Evolutionary conservation across 768 basidiomycete species (phyloP), one percentile per base, ranked within the genome.

Genomic region (Solioccasus polychromus): DNA sequence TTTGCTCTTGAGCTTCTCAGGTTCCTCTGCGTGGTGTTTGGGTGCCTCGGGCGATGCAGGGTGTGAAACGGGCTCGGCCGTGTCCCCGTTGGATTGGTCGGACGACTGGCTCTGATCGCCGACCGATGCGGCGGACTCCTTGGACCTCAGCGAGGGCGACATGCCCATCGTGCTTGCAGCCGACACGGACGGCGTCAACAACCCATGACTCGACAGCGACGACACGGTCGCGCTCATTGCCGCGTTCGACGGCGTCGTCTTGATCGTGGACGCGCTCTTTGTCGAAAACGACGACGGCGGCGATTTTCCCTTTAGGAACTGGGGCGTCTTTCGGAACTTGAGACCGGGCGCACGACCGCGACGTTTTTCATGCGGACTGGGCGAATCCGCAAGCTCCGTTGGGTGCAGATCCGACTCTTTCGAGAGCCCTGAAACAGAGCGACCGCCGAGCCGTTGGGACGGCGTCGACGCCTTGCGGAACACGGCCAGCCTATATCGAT

Each of bases 401-500:
- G 58, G 52, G 8, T 67, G 66, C 7, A 67, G 42, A 30, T 81
- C 77, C 8, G 79, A 79, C 17, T 72, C 72, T 23, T 74, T 74
- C 28, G 83, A 86, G 52, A 77, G 63, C 20, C 78, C 80, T 17
- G 86, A 85, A 49, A 75, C 69, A 7, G 77, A 74, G 19, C 80
- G 73, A 6, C 71, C 68, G 3, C 57, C 62, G 14, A 69, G 55
- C 11, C 76, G 71, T 39, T 75, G 71, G 34, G 71, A 70, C 5
- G 85, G 81, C 10, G 83, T 85, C 12, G 84, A 82, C n/a, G 77
- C 75, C 62, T 91, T 92, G 44, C 89, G 78, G 77, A 92, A 92
- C 18, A 92, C 89, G 14, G 87, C 82, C 43, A 95, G 71, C 46
- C 80, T 76, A 62, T 94, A 95, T 43, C 86, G 77, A 62, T 95